Base-by-base conservation (phyloP, 306 rosid species). In the Amphicarpaea edgeworthii region DNA sequence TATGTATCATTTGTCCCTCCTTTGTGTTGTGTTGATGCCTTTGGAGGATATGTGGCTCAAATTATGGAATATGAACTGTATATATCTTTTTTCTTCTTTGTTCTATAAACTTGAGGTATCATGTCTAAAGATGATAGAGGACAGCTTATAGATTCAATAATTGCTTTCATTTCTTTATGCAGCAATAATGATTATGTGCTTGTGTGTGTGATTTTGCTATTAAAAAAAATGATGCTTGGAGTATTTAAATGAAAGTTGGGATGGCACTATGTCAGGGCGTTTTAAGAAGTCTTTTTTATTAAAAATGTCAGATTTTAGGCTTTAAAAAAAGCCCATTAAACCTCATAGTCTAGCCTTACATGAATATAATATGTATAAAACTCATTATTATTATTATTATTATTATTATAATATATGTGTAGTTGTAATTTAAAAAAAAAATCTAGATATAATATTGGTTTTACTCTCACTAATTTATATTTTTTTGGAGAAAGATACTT, bases 21-120 rank as follows among this genome's bases (percentile, higher is more conserved):
- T 70, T 70, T 63, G 60, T 60, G 53, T 16, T 16, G 26, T 75
- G 63, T 42, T 59, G 43, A 50, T 82, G 51, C 24, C 77, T 71
- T 73, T 54, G 68, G 7, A 58, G 65, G 66, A 71, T 58, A 50
- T 30, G 9, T 59, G 61, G 24, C 79, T 46, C 38, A 64, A 14
- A 20, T 62, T 21, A 64, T 73, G 73, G 72, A 46, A 77, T 49
- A 16, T 74, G 65, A 77, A 54, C 43, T 77, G 76, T 81, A 64
- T 20, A 19, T 73, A 74, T 14, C 50, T 3, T 8, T 45, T 34
- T 30, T 38, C 15, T 3, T n/a, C 59, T 45, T 41, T 70, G 28
- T 62, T 68, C 60, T 47, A 38, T 34, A 77, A 68, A 73, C 34
- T 46, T 37, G 45, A 40, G 79, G 72, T 41, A 54, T 51, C 42